These are phyloP conservation scores for Neospora caninum DNA, from an alignment of 169 alveolate species.

Conservation along the genomic window DNA sequence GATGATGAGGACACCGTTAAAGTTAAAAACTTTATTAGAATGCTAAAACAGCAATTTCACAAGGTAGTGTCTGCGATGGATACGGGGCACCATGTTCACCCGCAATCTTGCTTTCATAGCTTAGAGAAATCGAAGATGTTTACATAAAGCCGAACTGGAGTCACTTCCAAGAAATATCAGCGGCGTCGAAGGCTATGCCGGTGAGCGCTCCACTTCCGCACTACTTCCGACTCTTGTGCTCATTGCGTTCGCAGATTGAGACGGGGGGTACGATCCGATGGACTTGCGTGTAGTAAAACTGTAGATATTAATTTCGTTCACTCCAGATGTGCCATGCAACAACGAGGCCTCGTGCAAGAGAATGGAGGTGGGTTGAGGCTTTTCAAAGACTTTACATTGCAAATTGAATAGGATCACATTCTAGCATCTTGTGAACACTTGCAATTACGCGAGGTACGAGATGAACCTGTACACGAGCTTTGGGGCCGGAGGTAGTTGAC, in stretches of 20 bases:
- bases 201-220: neutral
- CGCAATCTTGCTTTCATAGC: neutral
- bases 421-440: conserved; percentile 57
- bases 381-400: neutral
- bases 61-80: conserved; percentile 8
- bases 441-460: conserved; percentile 54
- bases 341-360: conserved; percentile 58
- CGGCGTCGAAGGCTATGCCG: conserved; percentile 18
- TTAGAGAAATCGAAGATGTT: neutral
- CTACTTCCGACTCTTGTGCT: neutral
- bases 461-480: neutral
- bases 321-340: conserved; percentile 63
- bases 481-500: neutral
- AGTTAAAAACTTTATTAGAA: neutral
- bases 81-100: neutral
- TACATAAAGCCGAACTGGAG: conserved; percentile 40
- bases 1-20: neutral
- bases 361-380: conserved; percentile 54
- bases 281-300: neutral
- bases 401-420: neutral
- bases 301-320: neutral
- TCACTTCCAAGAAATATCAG: conserved; percentile 37
- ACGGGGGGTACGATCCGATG: conserved; percentile 11
- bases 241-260: neutral
- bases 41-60: conserved; percentile 64